Percentiles rank a stretch among this genome's conserved stretches.
Conservation (phyloP, 331 rosid species). For the Prunus yedoensis region DNA sequence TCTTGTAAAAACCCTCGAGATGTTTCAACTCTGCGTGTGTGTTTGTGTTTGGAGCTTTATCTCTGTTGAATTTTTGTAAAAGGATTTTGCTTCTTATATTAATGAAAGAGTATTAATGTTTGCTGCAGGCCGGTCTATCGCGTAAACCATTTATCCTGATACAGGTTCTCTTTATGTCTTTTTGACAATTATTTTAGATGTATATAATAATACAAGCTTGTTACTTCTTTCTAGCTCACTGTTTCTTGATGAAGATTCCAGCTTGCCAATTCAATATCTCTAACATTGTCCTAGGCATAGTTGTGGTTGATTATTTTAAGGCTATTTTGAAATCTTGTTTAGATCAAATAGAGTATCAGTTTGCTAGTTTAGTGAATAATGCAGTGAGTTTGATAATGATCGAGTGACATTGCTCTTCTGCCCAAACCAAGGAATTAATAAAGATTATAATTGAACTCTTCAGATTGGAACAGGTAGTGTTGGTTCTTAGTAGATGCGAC, state of each 20-base stretch:
- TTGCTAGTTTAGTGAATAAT: too few relatives aligned
- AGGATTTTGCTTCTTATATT: background rate
- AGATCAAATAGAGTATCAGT: too few relatives aligned
- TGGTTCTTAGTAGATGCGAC: too few relatives aligned
- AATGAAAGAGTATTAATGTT: constrained; percentile 21
- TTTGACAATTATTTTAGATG: constrained; percentile 24
- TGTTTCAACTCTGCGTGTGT: background rate
- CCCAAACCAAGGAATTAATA: too few relatives aligned
- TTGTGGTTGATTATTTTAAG: too few relatives aligned
- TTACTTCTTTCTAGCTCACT: constrained; percentile 17
- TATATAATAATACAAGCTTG: constrained; percentile 10
- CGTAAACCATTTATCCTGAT: constrained; percentile 83
- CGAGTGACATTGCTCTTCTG: too few relatives aligned
- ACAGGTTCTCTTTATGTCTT: constrained; percentile 57
- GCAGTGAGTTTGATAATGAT: too few relatives aligned
- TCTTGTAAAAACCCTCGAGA: background rate
- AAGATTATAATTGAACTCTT: too few relatives aligned
- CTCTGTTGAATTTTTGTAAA: background rate
- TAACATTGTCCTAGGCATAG: too few relatives aligned
- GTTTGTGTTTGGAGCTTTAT: background rate
- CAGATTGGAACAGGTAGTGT: too few relatives aligned
- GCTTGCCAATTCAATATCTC: too few relatives aligned
- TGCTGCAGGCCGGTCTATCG: constrained; percentile 86
- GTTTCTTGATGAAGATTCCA: constrained; percentile 6
- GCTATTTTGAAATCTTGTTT: too few relatives aligned